Evolutionary conservation across 257 asterid species (phyloP).

Genomic region (Forsythia viridissima): DNA sequence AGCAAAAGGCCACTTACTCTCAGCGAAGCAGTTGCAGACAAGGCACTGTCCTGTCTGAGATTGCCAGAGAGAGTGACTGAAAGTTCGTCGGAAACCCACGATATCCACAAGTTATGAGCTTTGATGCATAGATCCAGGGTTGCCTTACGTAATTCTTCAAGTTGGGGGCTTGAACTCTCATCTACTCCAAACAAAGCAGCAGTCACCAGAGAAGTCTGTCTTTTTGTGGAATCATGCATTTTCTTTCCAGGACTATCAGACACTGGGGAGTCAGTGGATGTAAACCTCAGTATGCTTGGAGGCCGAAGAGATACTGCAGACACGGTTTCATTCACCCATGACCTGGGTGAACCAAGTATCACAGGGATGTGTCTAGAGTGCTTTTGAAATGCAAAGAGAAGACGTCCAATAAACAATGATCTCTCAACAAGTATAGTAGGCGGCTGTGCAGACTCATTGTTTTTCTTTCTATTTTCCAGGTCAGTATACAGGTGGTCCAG

Average conservation of each 20-base stretch:
- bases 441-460: slow-evolving; percentile 42
- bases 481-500: slow-evolving; percentile 56
- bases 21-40: slow-evolving; percentile 71
- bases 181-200: slow-evolving; percentile 77
- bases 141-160: slow-evolving; percentile 70
- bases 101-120: slow-evolving; percentile 91
- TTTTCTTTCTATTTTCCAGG: slow-evolving; percentile 51
- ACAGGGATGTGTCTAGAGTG: slow-evolving; percentile 88
- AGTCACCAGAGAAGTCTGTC: slow-evolving; percentile 62
- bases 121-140: slow-evolving; percentile 76
- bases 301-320: slow-evolving; percentile 40
- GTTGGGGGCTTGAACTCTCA: slow-evolving; percentile 80
- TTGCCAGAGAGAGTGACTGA: slow-evolving; percentile 55
- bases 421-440: slow-evolving; percentile 80
- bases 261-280: slow-evolving; percentile 45
- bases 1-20: slow-evolving; percentile 57
- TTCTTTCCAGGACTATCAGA: slow-evolving; percentile 65
- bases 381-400: slow-evolving; percentile 91
- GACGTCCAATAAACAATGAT: slow-evolving; percentile 86
- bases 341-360: slow-evolving; percentile 94
- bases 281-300: slow-evolving; percentile 42
- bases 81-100: slow-evolving; percentile 85
- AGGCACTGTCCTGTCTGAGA: slow-evolving; percentile 76
- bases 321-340: slow-evolving; percentile 67
- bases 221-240: slow-evolving; percentile 62